Percentiles rank a stretch among this genome's conserved stretches.
Conservation (phyloP, 1,284 basidiomycete species). For the Apiotrichum brassicae region DNA sequence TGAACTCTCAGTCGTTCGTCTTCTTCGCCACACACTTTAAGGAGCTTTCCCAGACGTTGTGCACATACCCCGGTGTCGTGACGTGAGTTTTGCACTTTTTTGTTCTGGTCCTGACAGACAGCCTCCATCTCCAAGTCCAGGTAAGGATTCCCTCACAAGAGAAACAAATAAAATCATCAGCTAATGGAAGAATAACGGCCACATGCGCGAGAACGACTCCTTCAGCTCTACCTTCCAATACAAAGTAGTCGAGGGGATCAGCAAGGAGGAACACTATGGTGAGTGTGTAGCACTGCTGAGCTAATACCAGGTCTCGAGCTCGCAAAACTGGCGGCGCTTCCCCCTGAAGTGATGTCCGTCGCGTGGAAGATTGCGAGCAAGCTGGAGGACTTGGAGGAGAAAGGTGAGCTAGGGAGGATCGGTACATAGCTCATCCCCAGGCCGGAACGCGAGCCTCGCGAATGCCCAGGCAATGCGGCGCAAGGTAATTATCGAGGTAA, state of each 20-base stretch:
- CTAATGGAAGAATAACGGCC: slow-evolving; percentile 12
- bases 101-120: slow-evolving; percentile 34
- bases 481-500: slow-evolving; percentile 17
- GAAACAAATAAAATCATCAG: too few species aligned
- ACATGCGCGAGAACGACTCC: slow-evolving; percentile 51
- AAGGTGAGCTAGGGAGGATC: slow-evolving; percentile 32
- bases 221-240: slow-evolving; percentile 71
- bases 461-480: slow-evolving; percentile 10
- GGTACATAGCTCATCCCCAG: neutral
- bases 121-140: slow-evolving; percentile 74
- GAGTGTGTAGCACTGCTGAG: neutral
- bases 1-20: slow-evolving; percentile 58
- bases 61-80: slow-evolving; percentile 27
- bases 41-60: slow-evolving; percentile 38
- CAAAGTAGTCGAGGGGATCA: slow-evolving; percentile 50
- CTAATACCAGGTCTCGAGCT: slow-evolving; percentile 63
- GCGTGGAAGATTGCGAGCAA: slow-evolving; percentile 58
- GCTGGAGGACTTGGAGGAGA: slow-evolving; percentile 58
- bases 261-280: slow-evolving; percentile 44
- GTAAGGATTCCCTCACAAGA: slow-evolving; percentile 47
- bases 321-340: slow-evolving; percentile 73
- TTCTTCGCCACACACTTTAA: slow-evolving; percentile 77
- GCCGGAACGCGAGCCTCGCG: slow-evolving; percentile 11
- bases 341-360: slow-evolving; percentile 58
- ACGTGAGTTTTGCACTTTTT: slow-evolving; percentile 14